Base-by-base conservation (phyloP, 2,329 filamentous ascomycete genomes). In the Epichloe aotearoae region DNA sequence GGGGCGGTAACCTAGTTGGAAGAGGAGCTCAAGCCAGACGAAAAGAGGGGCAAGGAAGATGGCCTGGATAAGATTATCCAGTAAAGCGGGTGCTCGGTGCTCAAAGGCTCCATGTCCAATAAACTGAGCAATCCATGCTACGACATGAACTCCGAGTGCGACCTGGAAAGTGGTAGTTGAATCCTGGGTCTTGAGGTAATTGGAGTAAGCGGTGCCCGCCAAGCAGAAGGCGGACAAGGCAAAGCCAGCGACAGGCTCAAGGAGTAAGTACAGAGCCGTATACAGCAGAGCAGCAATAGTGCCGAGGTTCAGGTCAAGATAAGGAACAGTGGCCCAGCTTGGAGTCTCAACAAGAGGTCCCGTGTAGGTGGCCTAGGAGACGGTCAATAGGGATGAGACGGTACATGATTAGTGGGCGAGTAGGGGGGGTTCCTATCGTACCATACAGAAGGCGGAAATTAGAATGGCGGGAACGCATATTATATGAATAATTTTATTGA, bases 11-110 rank as follows among this genome's bases (percentile, higher is more conserved):
- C 93, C 93, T 47, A 94, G 79, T 61, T 76, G 82, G 73, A 98
- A 98, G 26, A 98, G 75, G 23, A 94, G 70, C 71, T 97, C 90
- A 60, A 98, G 84, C 87, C 93, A 98, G 52, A 97, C 91, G 60
- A 97, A 98, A 62, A 98, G 84, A 8, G 93, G 93, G 0, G 93
- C 93, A 23, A 97, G 75, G 62, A 97, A 91, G 56, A 97, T 68
- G 30, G 93, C 90, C 69, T 97, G 93, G 46, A 94, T 75, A 41
- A 97, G 70, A 62, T 96, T 97, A 69, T 97, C 90, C 46, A 97
- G 72, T 56, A 97, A 71, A 4, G 90, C 91, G 7, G 91, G 93
- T 3, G 90, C 88, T 49, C 91, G 81, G 19, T 86, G 82, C 69
- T 97, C 93, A 59, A 88, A 97, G 47, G 77, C 80, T 38, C 89